A percentile compares a stretch with the other conserved stretches of the same genome.
These are phyloP conservation scores for Podaxis sp. DNA, from an alignment of 768 basidiomycete genomes.

Conservation along the genomic window DNA sequence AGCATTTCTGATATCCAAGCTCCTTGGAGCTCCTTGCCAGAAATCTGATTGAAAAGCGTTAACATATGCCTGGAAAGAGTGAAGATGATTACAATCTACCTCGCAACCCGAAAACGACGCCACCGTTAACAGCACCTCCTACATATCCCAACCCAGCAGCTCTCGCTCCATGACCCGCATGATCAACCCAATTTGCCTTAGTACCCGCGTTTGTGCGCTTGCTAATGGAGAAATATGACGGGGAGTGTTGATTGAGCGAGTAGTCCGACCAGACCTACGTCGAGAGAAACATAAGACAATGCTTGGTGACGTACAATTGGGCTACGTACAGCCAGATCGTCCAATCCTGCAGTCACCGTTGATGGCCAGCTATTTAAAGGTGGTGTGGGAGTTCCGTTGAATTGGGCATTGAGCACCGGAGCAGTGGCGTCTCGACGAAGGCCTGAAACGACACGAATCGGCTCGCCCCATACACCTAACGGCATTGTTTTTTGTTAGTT, in stretches of 20 bases:
- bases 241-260: slow-evolving; percentile 34
- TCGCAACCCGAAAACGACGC: slow-evolving; percentile 34
- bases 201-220: slow-evolving; percentile 29
- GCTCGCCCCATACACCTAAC: slow-evolving; percentile 36
- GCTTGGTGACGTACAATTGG: neutral
- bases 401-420: slow-evolving; percentile 36
- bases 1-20: slow-evolving; percentile 35
- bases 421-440: slow-evolving; percentile 37
- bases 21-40: slow-evolving; percentile 37
- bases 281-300: neutral
- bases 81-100: slow-evolving; percentile 20
- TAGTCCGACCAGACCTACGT: slow-evolving; percentile 32
- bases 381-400: slow-evolving; percentile 33
- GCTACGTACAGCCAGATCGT: slow-evolving; percentile 28
- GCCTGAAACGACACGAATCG: slow-evolving; percentile 35
- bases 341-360: slow-evolving; percentile 30
- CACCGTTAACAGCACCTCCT: slow-evolving; percentile 35
- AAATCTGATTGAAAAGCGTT: slow-evolving; percentile 26
- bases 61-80: no score
- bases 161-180: slow-evolving; percentile 33
- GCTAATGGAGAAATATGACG: slow-evolving; percentile 29
- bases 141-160: slow-evolving; percentile 37
- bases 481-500: neutral
- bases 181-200: slow-evolving; percentile 27
- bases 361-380: slow-evolving; percentile 36